Base-by-base conservation (phyloP, 192 early-diverging fungal genomes). In the Linnemannia schmuckeri region DNA sequence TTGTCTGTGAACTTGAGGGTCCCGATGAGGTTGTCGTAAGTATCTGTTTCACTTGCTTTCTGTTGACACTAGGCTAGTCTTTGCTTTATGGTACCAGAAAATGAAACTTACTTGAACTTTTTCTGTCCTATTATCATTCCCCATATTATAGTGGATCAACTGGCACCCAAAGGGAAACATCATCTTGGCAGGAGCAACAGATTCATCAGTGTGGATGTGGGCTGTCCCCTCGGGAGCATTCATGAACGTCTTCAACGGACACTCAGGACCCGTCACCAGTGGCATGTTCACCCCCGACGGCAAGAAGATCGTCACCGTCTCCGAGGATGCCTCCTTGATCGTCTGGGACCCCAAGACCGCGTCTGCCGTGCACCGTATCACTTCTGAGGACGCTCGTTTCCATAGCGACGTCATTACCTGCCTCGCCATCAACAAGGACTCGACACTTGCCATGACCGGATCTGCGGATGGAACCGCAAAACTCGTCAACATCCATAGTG, bases 151-250 rank as follows among this genome's bases (percentile, higher is more conserved):
- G 93, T 99, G 98, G 97, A 70, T 99, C 30, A 88, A 95, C 82
- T 99, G 99, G 99, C 99, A 99, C 88, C 97, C 97, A 10, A 93
- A 96, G 77, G 99, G 99, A 72, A 94, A 94, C 76, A 94, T 99
- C 18, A 77, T 99, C 22, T 84, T 99, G 37, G 96, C 96, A n/a
- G 98, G 97, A 30, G 92, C 95, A 44, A 90, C 91, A 63, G 99
- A 99, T 89, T 95, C 93, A 3, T 96, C 96, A 9, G 82, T 99
- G 72, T 99, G 98, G 98, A 99, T 99, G 98, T 99, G 98, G 98
- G 90, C 90, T 81, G 88, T 97, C 87, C 98, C 97, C 3, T 91
- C 88, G 5, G 97, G 97, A 54, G 92, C 93, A 49, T 97, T 96
- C 83, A 98, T 99, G 97, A 95, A 96, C 75, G 95, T 99, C 24